Conservation (phyloP, 1,284 basidiomycete species). For the Fomes fomentarius region DNA sequence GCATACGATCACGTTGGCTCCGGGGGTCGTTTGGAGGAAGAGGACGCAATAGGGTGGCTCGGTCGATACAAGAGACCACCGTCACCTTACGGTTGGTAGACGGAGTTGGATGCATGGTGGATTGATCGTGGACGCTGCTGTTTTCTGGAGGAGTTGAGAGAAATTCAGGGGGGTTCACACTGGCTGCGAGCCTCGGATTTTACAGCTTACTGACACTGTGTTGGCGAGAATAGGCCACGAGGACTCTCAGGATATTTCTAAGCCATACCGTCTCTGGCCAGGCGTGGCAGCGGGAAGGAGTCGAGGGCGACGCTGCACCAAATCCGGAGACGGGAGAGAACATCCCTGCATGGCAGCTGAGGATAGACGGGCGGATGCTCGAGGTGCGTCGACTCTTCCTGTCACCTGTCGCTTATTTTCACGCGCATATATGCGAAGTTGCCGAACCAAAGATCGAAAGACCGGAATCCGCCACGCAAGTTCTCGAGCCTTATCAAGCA, state of each 20-base stretch:
- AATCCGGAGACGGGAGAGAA: conserved; percentile 71
- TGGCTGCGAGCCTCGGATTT: background rate
- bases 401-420: background rate
- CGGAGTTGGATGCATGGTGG: no score
- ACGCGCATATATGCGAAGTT: conserved; percentile 38
- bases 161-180: background rate
- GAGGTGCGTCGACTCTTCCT: conserved; percentile 52
- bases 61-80: no score
- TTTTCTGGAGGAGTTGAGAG: no score
- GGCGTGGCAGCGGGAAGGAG: conserved; percentile 59
- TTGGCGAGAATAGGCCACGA: conserved; percentile 60
- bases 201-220: background rate
- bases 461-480: conserved; percentile 71
- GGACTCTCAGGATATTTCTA: conserved; percentile 87
- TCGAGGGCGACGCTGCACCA: conserved; percentile 29
- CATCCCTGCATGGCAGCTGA: conserved; percentile 89
- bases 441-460: conserved; percentile 65
- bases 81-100: no score
- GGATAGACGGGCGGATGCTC: conserved; percentile 87
- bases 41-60: no score
- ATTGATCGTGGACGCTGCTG: no score
- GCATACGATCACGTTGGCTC: background rate
- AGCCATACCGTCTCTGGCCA: conserved; percentile 90
- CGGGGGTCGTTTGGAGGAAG: no score
- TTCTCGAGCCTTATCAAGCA: conserved; percentile 88